Percentiles rank a stretch among this genome's conserved stretches.
Conservation (phyloP, 176 grass and related monocot species). For the Triticum dicoccoides region DNA sequence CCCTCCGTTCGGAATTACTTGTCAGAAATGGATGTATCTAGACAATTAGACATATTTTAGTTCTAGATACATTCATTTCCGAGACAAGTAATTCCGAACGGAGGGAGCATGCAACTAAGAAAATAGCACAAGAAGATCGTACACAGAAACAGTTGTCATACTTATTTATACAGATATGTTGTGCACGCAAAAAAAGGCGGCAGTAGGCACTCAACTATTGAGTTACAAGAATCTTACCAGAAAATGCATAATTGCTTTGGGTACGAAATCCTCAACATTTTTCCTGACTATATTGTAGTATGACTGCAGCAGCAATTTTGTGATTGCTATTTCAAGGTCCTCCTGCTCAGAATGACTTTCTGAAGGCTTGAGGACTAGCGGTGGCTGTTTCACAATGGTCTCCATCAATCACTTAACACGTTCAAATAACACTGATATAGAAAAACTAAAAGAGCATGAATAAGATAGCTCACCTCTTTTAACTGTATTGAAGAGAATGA, state of each 20-base stretch:
- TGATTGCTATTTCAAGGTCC: constrained; percentile 90
- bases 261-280: constrained; percentile 90
- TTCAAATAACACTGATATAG: constrained; percentile 2
- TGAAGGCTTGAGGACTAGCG: constrained; percentile 77
- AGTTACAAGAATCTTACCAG: constrained; percentile 45
- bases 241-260: constrained; percentile 99
- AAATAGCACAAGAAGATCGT: background rate
- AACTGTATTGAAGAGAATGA: constrained; percentile 72
- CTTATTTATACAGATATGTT: background rate
- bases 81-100: too few relatives aligned
- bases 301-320: constrained; percentile 95
- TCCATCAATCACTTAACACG: constrained; percentile 28
- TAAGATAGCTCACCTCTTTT: constrained; percentile 59
- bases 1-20: too few relatives aligned
- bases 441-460: constrained; percentile 7
- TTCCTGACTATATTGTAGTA: constrained; percentile 99
- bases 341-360: constrained; percentile 95
- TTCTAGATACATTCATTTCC: too few relatives aligned
- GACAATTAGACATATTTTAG: too few relatives aligned
- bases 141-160: background rate
- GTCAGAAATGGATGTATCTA: too few relatives aligned
- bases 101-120: background rate
- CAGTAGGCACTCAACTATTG: background rate
- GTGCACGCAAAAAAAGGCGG: background rate
- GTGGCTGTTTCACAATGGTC: constrained; percentile 63